Evolutionary conservation across 345 rosid species (phyloP), one percentile per base, ranked within the genome.

Genomic region (Cardamine chenopodiifolia): DNA sequence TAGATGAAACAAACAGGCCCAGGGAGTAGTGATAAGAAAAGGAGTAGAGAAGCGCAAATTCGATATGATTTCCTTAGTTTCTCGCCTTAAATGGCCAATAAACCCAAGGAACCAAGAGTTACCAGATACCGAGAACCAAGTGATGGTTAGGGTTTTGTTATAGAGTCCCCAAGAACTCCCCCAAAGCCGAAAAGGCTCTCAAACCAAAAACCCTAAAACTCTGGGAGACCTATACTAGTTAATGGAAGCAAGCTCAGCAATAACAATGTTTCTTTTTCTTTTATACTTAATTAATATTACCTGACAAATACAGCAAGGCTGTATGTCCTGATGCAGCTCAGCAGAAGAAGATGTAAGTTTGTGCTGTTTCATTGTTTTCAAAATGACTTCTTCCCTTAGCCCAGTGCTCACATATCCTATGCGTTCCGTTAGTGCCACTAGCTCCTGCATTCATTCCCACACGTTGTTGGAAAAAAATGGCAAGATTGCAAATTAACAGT

Each of bases 261-360:
- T 26, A 53, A 54, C 13, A 53, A 19, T 1, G 5, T 44, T 45
- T 32, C 39, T 34, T 29, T 23, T 4, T 47, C 32, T 25, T 32
- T 11, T 11, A 12, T 6, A 20, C 45, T 66, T 32, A 35, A 35
- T 35, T 10, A 35, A 10, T 29, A 31, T 10, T 35, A 39, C 99
- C 96, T 86, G 96, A 81, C 97, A 95, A 47, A 95, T 73, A 64
- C 97, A 92, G 78, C 99, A 90, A 4, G 99, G 97, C 77, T 95
- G 92, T 53, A 70, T 50, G 76, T 89, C 91, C 37, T 59, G 82
- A 29, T 61, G 60, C 35, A 63, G 6, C 63, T 68, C 82, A 47
- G 44, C 66, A 68, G 73, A 76, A 23, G 49, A 32, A 44, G 79
- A 72, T 26, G 63, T 57, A 63, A 79, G 75, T 64, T 75, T 86